phyloP scores from a whole-genome alignment of 2,329 filamentous ascomycete species.

The Fusarium ambrosium region DNA sequence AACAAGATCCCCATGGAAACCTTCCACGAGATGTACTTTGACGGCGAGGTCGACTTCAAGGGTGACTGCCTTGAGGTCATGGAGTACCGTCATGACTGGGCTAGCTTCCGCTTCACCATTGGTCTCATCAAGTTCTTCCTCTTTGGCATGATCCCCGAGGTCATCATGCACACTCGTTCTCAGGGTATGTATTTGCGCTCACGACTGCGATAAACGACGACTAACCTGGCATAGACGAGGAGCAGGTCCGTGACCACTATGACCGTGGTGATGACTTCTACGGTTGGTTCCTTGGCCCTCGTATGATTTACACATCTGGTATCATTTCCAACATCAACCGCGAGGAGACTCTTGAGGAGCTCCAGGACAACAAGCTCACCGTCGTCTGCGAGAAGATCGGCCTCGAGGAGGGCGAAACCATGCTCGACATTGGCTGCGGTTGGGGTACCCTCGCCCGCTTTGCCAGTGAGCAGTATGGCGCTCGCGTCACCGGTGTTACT shows the following conservation, averaged over 20 bases:
- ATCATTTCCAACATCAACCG: constrained; percentile 88
- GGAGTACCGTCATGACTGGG: constrained; percentile 98
- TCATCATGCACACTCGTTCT: constrained; percentile 91
- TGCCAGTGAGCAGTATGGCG: constrained; percentile 92
- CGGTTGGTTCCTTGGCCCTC: constrained; percentile 96
- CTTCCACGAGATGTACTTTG: constrained; percentile 98
- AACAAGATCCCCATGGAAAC: constrained; percentile 91
- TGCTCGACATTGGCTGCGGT: constrained; percentile 97
- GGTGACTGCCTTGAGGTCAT: constrained; percentile 89
- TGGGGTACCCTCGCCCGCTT: constrained; percentile 98
- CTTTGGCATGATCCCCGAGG: constrained; percentile 87
- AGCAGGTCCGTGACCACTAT: constrained; percentile 97
- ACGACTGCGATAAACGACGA: background rate
- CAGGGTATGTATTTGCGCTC: constrained; percentile 66
- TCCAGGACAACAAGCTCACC: constrained; percentile 97
- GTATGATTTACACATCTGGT: constrained; percentile 99
- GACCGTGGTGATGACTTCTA: constrained; percentile 99
- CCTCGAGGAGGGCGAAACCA: constrained; percentile 81
- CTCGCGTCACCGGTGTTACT: constrained; percentile 88
- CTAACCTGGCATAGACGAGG: constrained; percentile 71
- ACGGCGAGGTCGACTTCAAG: constrained; percentile 94
- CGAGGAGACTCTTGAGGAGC: constrained; percentile 92
- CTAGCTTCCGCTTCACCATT: constrained; percentile 90
- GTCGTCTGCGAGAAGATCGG: constrained; percentile 97
- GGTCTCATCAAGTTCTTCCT: constrained; percentile 90